These are phyloP conservation scores for Chrysoporthe cubensis DNA, from an alignment of 2,329 filamentous ascomycete genomes.

Conservation along the genomic window DNA sequence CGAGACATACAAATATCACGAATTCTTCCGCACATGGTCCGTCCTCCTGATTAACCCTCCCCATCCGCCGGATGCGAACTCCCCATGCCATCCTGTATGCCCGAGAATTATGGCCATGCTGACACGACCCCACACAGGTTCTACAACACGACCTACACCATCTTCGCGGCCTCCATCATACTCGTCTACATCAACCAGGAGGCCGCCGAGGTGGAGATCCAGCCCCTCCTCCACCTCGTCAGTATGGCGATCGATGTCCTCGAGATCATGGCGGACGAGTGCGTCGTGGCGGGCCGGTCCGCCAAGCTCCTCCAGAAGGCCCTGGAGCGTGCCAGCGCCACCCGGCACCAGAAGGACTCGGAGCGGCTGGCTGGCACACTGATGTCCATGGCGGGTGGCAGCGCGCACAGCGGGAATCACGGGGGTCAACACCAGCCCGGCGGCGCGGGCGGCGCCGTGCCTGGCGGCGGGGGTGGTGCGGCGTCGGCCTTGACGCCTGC, in stretches of 20 bases:
- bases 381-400: conserved; percentile 22
- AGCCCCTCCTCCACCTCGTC: conserved; percentile 31
- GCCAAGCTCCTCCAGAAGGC: conserved; percentile 35
- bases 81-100: neutral
- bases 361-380: conserved; percentile 25
- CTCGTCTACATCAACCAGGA: conserved; percentile 36
- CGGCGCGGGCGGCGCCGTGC: neutral
- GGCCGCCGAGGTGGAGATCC: conserved; percentile 29
- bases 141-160: conserved; percentile 38
- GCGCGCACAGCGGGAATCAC: neutral
- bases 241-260: conserved; percentile 31
- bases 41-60: neutral
- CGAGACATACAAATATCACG: conserved; percentile 36
- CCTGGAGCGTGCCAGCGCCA: conserved; percentile 30
- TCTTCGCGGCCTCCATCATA: conserved; percentile 37
- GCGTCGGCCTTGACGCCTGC: neutral
- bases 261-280: conserved; percentile 30
- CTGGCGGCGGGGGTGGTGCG: neutral
- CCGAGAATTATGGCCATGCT: neutral
- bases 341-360: conserved; percentile 28
- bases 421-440: neutral
- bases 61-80: neutral
- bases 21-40: conserved; percentile 38
- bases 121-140: conserved; percentile 29
- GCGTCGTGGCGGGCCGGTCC: conserved; percentile 35